These are phyloP conservation scores for Salix viminalis DNA, from an alignment of 345 rosid genomes.

Conservation along the genomic window DNA sequence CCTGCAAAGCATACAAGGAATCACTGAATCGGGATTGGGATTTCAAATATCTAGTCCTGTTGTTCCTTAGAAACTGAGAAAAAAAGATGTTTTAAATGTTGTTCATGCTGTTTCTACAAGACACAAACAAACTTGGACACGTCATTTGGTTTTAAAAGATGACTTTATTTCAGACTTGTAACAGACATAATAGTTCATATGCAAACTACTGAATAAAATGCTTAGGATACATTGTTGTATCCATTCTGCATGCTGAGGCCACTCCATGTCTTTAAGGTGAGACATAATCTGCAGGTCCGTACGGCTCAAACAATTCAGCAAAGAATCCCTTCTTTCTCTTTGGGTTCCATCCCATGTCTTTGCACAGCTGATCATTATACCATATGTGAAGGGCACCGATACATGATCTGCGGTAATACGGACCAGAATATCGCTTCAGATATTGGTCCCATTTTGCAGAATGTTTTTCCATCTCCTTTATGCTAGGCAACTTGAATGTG, in stretches of 20 bases:
- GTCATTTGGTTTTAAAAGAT: neutral
- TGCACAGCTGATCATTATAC: neutral
- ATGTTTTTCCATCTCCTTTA: neutral
- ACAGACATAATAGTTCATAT: neutral
- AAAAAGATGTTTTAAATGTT: neutral
- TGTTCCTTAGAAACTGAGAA: neutral
- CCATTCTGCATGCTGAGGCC: neutral
- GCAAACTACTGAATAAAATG: neutral
- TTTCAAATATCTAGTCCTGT: neutral
- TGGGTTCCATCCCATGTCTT: constrained; percentile 26
- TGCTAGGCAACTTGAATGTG: constrained; percentile 1
- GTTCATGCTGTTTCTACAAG: neutral
- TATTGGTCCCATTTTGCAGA: neutral
- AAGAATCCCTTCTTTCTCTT: constrained; percentile 32
- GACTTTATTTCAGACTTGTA: neutral
- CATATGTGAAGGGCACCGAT: constrained; percentile 4
- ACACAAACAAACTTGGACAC: neutral
- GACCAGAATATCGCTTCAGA: neutral
- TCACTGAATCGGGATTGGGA: neutral
- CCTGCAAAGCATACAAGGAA: neutral
- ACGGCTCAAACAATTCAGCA: constrained; percentile 39
- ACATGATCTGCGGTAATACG: neutral
- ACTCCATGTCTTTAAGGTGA: constrained; percentile 8
- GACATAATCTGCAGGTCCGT: constrained; percentile 37
- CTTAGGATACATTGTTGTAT: neutral